Evolutionary conservation across 805 yeast species (phyloP), one percentile per base, ranked within the genome.

Genomic region (Komagataella phaffii): DNA sequence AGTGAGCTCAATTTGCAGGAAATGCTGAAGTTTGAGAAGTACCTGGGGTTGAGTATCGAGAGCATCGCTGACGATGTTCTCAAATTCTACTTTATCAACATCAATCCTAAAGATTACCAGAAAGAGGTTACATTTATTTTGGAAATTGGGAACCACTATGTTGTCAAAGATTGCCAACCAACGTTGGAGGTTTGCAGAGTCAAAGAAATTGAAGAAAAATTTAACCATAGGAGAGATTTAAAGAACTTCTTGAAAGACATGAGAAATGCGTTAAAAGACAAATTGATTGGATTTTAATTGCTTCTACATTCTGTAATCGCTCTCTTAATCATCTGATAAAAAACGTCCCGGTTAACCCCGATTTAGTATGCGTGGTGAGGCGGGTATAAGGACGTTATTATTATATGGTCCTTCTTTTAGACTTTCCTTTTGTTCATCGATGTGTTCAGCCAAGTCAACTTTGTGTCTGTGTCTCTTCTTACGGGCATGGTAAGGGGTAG

Each of bases 1-100:
- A 4, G 57, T 59, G 24, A 14, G 40, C 58, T 65, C 36, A 76
- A 75, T 52, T 64, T 64, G 48, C 71, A 68, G 19, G 78, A 74
- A 55, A 58, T 73, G 23, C 57, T 62, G 23, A 75, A 73, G 55
- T 73, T 65, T 56, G 80, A 77, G 53, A 64, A 62, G 48, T 66
- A 74, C 53, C 62, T 75, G 50, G 83, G 83, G 1, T 56, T 77
- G 24, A 67, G 63, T 49, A 69, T 78, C 44, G 74, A 73, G 54
- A 73, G 71, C 6, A 62, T 71, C 6, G 65, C 59, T 10, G 66
- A 62, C 40, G 62, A 67, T 40, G 51, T 52, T 5, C 60, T 78
- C 17, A 59, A 58, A 48, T 76, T 78, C 53, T 59, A 64, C 1
- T 77, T 78, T 56, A 64, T 58, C 23, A 74, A 77, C 53, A 64